Evolutionary conservation across 2,329 filamentous ascomycete genomes (phyloP).

Genomic region (Pyricularia sp.): DNA sequence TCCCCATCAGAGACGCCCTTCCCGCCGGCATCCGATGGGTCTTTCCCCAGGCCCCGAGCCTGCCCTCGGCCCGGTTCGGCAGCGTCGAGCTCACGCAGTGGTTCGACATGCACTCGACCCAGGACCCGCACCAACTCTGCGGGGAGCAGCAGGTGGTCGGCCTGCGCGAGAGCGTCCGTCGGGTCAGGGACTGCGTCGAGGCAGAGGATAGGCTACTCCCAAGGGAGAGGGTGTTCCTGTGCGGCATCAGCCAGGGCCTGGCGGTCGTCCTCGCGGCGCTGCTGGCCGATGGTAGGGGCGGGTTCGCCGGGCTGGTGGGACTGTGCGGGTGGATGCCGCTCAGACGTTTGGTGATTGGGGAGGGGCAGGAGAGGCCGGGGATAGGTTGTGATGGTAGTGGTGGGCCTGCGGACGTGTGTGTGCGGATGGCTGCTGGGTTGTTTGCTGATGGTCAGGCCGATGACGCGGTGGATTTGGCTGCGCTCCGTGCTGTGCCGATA

Average conservation of each 20-base stretch:
- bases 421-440: not conserved
- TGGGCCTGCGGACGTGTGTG: not conserved
- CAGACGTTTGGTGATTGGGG: not conserved
- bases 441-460: not conserved
- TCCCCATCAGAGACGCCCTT: not conserved
- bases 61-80: slow-evolving; percentile 12
- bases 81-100: slow-evolving; percentile 8
- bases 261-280: not conserved
- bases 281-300: not conserved
- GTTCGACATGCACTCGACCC: slow-evolving; percentile 32
- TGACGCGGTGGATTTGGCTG: too few species aligned
- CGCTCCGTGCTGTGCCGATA: too few species aligned
- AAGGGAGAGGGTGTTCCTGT: slow-evolving; percentile 1
- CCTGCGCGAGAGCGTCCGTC: too few species aligned
- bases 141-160: not conserved
- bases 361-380: too few species aligned
- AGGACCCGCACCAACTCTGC: slow-evolving; percentile 26
- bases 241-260: slow-evolving; percentile 7
- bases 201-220: too few species aligned
- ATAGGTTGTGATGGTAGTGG: too few species aligned
- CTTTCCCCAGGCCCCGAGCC: slow-evolving; percentile 13
- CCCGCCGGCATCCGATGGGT: slow-evolving; percentile 14
- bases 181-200: too few species aligned
- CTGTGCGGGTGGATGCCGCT: not conserved
- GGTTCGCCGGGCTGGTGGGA: not conserved